These are phyloP conservation scores for Danielia oregonensis DNA, from an alignment of 805 yeast species.

Conservation along the genomic window DNA sequence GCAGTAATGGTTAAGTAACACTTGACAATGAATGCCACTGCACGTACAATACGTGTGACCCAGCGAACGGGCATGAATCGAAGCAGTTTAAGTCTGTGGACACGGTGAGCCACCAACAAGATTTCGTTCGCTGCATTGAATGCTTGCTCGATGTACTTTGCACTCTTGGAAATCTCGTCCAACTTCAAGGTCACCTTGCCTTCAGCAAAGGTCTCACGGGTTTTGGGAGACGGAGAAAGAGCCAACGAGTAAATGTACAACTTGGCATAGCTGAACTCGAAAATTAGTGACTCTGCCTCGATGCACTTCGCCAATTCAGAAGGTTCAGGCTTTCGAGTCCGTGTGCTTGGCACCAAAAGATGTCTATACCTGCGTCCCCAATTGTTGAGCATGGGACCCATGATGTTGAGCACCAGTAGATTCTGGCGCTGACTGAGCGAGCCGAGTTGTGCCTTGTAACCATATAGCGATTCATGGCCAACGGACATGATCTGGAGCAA, in stretches of 20 bases:
- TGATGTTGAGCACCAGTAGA: slow-evolving; percentile 63
- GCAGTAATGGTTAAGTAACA: slow-evolving; percentile 67
- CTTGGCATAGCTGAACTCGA: slow-evolving; percentile 83
- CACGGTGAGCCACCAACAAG: slow-evolving; percentile 63
- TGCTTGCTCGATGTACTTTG: slow-evolving; percentile 77
- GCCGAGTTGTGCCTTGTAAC: slow-evolving; percentile 54
- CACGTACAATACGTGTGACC: slow-evolving; percentile 80
- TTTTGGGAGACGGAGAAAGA: slow-evolving; percentile 41
- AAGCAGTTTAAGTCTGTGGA: slow-evolving; percentile 60
- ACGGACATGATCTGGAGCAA: slow-evolving; percentile 72
- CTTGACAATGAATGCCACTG: slow-evolving; percentile 87
- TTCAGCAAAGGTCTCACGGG: slow-evolving; percentile 7
- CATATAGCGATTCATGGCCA: slow-evolving; percentile 81
- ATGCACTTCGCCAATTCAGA: slow-evolving; percentile 43
- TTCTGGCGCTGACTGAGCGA: slow-evolving; percentile 57
- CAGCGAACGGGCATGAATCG: slow-evolving; percentile 89
- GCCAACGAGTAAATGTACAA: slow-evolving; percentile 84
- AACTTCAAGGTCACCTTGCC: slow-evolving; percentile 40
- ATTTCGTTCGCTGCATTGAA: slow-evolving; percentile 81
- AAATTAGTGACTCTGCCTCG: slow-evolving; percentile 67
- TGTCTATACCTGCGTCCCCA: slow-evolving; percentile 69
- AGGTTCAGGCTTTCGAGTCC: too few relatives aligned
- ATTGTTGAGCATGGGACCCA: slow-evolving; percentile 71
- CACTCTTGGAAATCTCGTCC: slow-evolving; percentile 68
- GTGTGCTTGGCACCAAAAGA: too few relatives aligned